Evolutionary conservation across 2,329 filamentous ascomycete genomes (phyloP), one percentile per base, ranked within the genome.

Genomic region (Fusarium buxicola): DNA sequence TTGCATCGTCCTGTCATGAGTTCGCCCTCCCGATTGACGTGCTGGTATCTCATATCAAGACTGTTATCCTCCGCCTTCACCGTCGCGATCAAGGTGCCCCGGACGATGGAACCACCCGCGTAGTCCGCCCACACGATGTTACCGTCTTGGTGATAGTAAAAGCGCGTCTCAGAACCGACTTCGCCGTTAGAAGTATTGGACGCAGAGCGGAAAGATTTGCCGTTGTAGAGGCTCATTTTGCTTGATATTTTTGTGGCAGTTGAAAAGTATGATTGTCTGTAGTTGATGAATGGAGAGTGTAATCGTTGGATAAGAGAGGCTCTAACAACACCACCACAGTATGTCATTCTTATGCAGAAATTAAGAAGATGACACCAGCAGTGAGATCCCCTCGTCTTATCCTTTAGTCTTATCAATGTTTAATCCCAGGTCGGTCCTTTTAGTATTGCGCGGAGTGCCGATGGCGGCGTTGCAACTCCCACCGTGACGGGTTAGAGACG

Each of bases 111-210:
- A 5, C 69, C 68, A 36, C 70, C 70, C 2, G 47, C 31, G 52
- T 72, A 72, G 51, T 71, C 69, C 31, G 69, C 70, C 69, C 70
- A 71, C 4, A 72, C 68, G 16, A 69, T 61, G 41, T 48, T 61
- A 45, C 63, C 69, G 21, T 68, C 57, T 30, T 72, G 69, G 55
- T 67, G 69, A 53, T 70, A 72, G 56, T 70, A 64, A 49, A 71
- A 71, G 30, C 40, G 45, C 7, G 69, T 69, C 25, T 65, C 64
- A 25, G 56, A 43, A 18, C 60, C 58, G n/a, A 71, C 68, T 35
- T 71, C 63, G 41, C 69, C 69, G 39, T 70, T 70, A 56, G 63
- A 48, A 4, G 67, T 65, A 60, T 65, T 65, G 48, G 62, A 59
- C 3, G 62, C 45, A 5, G 62, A 58, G 43, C 55, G 15, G 28